A percentile compares a stretch with the other conserved stretches of the same genome.
These are phyloP conservation scores for Starmera caribaea DNA, from an alignment of 805 yeast species.

Conservation along the genomic window DNA sequence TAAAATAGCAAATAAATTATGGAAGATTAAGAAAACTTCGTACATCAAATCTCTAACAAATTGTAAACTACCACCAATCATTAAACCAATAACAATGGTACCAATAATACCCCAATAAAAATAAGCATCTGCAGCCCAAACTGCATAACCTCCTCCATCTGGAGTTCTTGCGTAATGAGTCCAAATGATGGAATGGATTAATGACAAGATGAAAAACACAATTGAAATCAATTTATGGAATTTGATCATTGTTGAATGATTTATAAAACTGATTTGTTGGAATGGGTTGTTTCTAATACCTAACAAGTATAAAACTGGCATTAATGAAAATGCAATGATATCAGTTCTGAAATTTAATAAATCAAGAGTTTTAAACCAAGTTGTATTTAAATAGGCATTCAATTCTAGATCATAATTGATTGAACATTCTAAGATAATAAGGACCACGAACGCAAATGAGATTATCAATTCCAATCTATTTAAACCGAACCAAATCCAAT, in stretches of 20 bases:
- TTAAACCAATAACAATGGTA: slow-evolving; percentile 28
- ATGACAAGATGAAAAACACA: slow-evolving; percentile 30
- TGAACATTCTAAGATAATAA: slow-evolving; percentile 16
- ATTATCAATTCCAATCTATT: slow-evolving; percentile 18
- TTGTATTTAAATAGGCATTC: slow-evolving; percentile 21
- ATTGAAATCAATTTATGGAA: slow-evolving; percentile 57
- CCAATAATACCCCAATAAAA: slow-evolving; percentile 34
- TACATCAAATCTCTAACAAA: slow-evolving; percentile 40
- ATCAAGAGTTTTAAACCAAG: slow-evolving; percentile 19
- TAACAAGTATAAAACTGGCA: slow-evolving; percentile 46
- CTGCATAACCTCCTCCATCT: slow-evolving; percentile 25
- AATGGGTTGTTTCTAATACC: slow-evolving; percentile 63
- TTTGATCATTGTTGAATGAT: slow-evolving; percentile 39
- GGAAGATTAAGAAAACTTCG: slow-evolving; percentile 48
- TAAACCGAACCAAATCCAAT: slow-evolving; percentile 10
- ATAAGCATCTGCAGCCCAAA: slow-evolving; percentile 32
- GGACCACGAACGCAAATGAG: slow-evolving; percentile 17
- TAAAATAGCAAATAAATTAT: slow-evolving; percentile 39
- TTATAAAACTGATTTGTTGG: slow-evolving; percentile 46
- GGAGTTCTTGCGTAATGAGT: slow-evolving; percentile 26
- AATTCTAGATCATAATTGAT: slow-evolving; percentile 21
- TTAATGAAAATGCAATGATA: slow-evolving; percentile 32
- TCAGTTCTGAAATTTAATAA: slow-evolving; percentile 41
- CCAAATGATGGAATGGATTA: slow-evolving; percentile 45
- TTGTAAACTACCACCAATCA: slow-evolving; percentile 36